Evolutionary conservation across 257 asterid species (phyloP).

Genomic region (Henckelia pumila): DNA sequence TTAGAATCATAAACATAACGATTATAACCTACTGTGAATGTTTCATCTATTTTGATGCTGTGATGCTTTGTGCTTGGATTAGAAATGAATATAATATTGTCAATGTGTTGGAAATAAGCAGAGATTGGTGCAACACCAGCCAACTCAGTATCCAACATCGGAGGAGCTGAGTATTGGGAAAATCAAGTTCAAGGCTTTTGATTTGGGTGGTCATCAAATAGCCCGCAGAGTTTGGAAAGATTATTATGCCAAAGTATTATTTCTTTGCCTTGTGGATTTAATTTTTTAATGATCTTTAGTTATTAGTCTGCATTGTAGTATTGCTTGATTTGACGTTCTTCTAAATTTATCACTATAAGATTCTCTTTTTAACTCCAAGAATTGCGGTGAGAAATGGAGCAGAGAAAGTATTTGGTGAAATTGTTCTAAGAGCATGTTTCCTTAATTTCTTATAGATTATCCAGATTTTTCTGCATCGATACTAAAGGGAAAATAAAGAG

Average conservation of each 20-base stretch:
- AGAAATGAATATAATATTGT: neutral
- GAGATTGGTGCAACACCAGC: conserved; percentile 3
- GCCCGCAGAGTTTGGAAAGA: neutral
- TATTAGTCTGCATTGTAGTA: neutral
- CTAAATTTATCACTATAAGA: neutral
- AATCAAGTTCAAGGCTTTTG: neutral
- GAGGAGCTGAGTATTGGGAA: conserved; percentile 1
- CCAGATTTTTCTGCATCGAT: neutral
- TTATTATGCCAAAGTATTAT: neutral
- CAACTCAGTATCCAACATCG: conserved; percentile 1
- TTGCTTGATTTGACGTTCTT: neutral
- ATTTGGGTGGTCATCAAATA: neutral
- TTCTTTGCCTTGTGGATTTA: neutral
- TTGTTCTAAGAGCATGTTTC: neutral
- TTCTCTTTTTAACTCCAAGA: neutral
- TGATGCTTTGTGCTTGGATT: neutral
- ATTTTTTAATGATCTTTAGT: neutral
- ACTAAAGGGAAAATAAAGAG: neutral
- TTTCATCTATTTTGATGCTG: neutral
- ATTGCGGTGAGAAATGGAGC: neutral
- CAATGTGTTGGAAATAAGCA: neutral
- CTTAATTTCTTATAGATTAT: too few relatives aligned
- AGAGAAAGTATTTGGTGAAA: neutral
- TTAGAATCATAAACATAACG: neutral
- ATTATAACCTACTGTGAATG: neutral